phyloP scores from a whole-genome alignment of 305 asterid genomes.

The Ajuga reptans region DNA sequence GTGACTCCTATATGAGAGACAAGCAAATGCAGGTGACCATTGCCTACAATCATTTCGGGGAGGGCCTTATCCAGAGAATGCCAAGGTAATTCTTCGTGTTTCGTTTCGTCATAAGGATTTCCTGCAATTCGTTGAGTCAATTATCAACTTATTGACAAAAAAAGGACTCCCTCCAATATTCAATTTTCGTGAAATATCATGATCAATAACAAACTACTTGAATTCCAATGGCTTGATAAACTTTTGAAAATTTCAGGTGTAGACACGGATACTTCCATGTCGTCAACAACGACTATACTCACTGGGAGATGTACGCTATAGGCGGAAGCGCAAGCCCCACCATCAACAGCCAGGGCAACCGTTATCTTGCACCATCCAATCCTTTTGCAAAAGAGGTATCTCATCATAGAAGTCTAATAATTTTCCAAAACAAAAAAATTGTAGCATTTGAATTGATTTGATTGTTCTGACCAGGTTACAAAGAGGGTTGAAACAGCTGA shows the following conservation, averaged over 20 bases:
- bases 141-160: too few relatives aligned
- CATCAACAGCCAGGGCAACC: conserved; percentile 86
- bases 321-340: conserved; percentile 91
- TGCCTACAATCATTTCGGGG: conserved; percentile 91
- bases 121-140: too few relatives aligned
- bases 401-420: background rate
- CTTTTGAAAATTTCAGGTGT: conserved; percentile 42
- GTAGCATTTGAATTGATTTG: background rate
- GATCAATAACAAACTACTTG: background rate
- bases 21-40: conserved; percentile 91
- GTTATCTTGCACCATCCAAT: conserved; percentile 78
- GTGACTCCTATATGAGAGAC: conserved; percentile 72
- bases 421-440: background rate
- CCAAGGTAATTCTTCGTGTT: conserved; percentile 50
- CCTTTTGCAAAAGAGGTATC: conserved; percentile 77
- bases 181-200: too few relatives aligned
- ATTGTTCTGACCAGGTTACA: conserved; percentile 47
- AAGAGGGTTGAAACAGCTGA: conserved; percentile 71
- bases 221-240: background rate
- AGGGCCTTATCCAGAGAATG: conserved; percentile 91
- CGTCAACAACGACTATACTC: conserved; percentile 93
- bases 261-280: conserved; percentile 90
- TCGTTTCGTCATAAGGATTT: too few relatives aligned
- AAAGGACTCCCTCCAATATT: background rate
- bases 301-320: conserved; percentile 96